phyloP scores from a whole-genome alignment of 1,284 basidiomycete species.

The Hymenochaete sp. region DNA sequence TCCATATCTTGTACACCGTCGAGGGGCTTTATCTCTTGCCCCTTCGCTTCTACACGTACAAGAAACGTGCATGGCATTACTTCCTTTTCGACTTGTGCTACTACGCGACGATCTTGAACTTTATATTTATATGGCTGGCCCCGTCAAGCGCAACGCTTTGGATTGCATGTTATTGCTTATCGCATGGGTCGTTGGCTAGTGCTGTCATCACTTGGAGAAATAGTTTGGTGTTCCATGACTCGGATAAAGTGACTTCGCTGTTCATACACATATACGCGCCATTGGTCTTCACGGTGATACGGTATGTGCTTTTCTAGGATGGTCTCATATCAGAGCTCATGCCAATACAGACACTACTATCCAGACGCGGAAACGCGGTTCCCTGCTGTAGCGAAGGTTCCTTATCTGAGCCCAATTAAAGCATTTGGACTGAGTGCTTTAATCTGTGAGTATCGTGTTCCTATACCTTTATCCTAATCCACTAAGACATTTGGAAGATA shows the following conservation, averaged over 20 bases:
- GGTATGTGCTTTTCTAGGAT: conserved; percentile 37
- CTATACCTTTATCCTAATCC: conserved; percentile 6
- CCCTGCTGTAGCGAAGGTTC: conserved; percentile 66
- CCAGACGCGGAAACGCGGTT: conserved; percentile 67
- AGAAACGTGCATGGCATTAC: conserved; percentile 85
- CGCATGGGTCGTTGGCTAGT: conserved; percentile 82
- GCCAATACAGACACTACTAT: conserved; percentile 67
- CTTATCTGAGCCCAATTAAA: conserved; percentile 50
- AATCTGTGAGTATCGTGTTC: conserved; percentile 48
- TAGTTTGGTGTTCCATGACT: conserved; percentile 91
- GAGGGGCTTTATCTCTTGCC: conserved; percentile 74
- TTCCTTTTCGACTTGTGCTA: conserved; percentile 93
- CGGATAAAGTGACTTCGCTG: conserved; percentile 86
- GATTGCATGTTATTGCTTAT: conserved; percentile 81
- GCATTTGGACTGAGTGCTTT: conserved; percentile 62
- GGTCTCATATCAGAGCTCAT: conserved; percentile 16
- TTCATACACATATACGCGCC: conserved; percentile 90
- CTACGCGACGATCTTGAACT: conserved; percentile 81
- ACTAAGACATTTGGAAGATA: conserved; percentile 40
- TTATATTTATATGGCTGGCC: conserved; percentile 80
- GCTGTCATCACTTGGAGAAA: conserved; percentile 96
- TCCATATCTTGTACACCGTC: conserved; percentile 71
- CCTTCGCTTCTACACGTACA: conserved; percentile 73
- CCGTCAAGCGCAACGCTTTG: conserved; percentile 69
- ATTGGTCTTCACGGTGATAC: conserved; percentile 79